Conservation (phyloP, 495 filamentous ascomycete genomes). For the Xylaria bambusicola region DNA sequence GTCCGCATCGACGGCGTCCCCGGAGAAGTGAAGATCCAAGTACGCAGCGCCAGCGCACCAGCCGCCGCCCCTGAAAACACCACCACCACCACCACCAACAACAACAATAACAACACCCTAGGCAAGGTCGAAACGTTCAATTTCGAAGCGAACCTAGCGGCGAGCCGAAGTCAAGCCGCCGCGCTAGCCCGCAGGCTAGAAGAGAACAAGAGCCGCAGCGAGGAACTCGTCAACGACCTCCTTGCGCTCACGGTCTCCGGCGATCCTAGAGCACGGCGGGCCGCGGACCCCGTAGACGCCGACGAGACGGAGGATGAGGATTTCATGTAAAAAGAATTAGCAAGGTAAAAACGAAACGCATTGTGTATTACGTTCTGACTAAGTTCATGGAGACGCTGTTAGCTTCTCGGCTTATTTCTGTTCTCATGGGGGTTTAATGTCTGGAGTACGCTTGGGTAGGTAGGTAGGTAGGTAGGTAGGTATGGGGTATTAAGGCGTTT, state of each 20-base stretch:
- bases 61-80: no score
- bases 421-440: not conserved
- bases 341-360: not conserved
- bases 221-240: constrained; percentile 46
- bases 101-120: not conserved
- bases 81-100: constrained; percentile 11
- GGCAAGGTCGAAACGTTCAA: constrained; percentile 7
- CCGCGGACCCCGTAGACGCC: constrained; percentile 24
- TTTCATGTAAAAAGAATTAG: constrained; percentile 33
- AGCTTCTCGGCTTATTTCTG: not conserved
- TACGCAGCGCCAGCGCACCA: constrained; percentile 34
- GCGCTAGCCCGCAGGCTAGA: constrained; percentile 23
- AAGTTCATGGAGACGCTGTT: not conserved
- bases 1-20: constrained; percentile 47
- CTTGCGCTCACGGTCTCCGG: constrained; percentile 39
- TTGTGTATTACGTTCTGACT: no score
- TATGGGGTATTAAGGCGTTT: no score
- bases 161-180: constrained; percentile 7
- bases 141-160: constrained; percentile 19
- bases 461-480: no score
- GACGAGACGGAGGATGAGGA: constrained; percentile 52
- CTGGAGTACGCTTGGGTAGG: not conserved
- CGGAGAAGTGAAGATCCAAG: constrained; percentile 47
- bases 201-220: constrained; percentile 37
- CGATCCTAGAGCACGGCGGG: constrained; percentile 35